Conservation (phyloP, 768 basidiomycete species). For the Pleurotus ostreatus region DNA sequence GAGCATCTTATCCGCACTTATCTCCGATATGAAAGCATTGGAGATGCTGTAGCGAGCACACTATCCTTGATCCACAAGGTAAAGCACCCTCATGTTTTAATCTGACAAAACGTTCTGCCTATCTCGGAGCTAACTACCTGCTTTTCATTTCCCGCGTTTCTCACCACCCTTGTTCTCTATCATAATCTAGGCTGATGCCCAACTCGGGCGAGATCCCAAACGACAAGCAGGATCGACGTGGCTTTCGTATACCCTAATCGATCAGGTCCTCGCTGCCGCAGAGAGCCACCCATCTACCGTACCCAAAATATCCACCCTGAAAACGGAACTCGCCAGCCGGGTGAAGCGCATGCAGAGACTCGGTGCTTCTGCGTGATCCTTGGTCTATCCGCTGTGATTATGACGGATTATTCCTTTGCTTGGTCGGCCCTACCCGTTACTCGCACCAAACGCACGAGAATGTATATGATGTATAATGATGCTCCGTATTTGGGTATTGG, state of each 20-base stretch:
- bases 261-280: constrained; percentile 72
- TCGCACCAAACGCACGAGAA: no score
- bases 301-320: constrained; percentile 41
- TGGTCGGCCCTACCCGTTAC: no score
- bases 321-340: constrained; percentile 56
- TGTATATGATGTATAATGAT: no score
- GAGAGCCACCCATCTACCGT: constrained; percentile 37
- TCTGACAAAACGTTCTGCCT: background rate
- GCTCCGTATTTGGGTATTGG: no score
- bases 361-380: constrained; percentile 20
- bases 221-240: constrained; percentile 63
- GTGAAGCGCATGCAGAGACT: constrained; percentile 68
- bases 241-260: constrained; percentile 81
- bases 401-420: no score
- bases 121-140: constrained; percentile 2
- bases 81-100: constrained; percentile 9
- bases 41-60: constrained; percentile 72
- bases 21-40: constrained; percentile 75
- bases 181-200: constrained; percentile 42
- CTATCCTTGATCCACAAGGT: constrained; percentile 74
- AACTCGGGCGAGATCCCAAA: constrained; percentile 46
- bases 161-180: background rate
- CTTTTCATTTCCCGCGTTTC: constrained; percentile 1
- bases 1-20: constrained; percentile 81
- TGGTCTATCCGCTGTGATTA: no score